Evolutionary conservation across 306 rosid genomes (phyloP).

Genomic region (Acacia crassicarpa): DNA sequence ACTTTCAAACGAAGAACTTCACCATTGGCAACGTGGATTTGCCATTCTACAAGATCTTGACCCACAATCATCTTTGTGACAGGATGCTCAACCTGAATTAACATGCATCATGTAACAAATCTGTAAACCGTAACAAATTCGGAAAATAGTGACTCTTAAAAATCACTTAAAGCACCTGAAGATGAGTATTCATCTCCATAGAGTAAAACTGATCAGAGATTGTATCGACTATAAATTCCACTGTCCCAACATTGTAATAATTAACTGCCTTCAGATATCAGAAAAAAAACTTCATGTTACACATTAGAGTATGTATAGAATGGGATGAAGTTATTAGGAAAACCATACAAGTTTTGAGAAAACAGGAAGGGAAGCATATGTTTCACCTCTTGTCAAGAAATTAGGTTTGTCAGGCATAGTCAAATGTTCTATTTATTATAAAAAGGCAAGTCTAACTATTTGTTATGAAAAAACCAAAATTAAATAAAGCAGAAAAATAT

Average conservation of each 20-base stretch:
- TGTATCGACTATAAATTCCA: slow-evolving; percentile 99
- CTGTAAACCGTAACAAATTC: slow-evolving; percentile 3
- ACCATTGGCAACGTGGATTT: slow-evolving; percentile 89
- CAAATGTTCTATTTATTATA: background rate
- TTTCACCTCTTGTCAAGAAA: background rate
- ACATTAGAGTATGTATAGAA: slow-evolving; percentile 33
- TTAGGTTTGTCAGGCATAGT: background rate
- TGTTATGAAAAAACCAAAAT: background rate
- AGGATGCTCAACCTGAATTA: slow-evolving; percentile 94
- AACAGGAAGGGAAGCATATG: background rate
- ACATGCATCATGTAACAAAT: slow-evolving; percentile 27
- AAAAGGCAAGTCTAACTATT: background rate
- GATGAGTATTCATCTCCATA: slow-evolving; percentile 99
- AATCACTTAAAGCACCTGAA: slow-evolving; percentile 68
- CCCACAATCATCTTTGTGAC: slow-evolving; percentile 98
- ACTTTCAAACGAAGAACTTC: slow-evolving; percentile 83
- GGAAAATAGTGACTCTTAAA: slow-evolving; percentile 21
- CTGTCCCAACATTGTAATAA: slow-evolving; percentile 99
- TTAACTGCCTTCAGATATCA: slow-evolving; percentile 60
- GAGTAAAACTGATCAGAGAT: slow-evolving; percentile 80
- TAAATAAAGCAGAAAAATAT: background rate
- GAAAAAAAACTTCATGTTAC: slow-evolving; percentile 46
- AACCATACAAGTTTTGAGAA: slow-evolving; percentile 9
- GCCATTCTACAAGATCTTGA: slow-evolving; percentile 99
- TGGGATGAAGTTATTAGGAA: slow-evolving; percentile 12